These are phyloP conservation scores for Dendrocalamus sinicus DNA, from an alignment of 176 grass and related monocot genomes.

Conservation along the genomic window DNA sequence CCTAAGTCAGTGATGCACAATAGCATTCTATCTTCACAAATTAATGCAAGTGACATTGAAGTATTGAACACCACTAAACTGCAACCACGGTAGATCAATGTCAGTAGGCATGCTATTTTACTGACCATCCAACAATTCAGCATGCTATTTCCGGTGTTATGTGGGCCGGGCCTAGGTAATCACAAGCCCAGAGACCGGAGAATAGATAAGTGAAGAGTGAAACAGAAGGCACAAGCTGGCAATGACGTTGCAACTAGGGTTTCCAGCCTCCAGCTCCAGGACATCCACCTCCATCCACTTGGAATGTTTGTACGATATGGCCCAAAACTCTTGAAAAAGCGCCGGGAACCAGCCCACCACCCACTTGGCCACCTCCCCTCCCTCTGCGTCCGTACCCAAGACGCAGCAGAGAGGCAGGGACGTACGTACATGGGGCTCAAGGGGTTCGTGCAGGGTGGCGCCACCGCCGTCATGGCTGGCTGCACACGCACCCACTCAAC, in stretches of 20 bases:
- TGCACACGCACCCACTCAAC: slow-evolving; percentile 91
- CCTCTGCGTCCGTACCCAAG: too few relatives aligned
- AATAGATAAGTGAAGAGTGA: not conserved
- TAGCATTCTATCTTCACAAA: too few relatives aligned
- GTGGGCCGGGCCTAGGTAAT: too few relatives aligned
- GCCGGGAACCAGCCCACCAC: not conserved
- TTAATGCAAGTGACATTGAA: too few relatives aligned
- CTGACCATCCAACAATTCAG: too few relatives aligned
- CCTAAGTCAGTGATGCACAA: too few relatives aligned
- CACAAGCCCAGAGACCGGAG: not conserved
- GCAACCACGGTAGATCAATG: too few relatives aligned
- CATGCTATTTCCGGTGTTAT: too few relatives aligned
- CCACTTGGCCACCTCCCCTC: too few relatives aligned
- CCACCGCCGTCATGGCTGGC: slow-evolving; percentile 80
- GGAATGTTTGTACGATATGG: not conserved
- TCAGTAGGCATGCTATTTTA: too few relatives aligned
- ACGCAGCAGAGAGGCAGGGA: too few relatives aligned
- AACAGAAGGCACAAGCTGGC: not conserved
- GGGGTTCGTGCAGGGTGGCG: slow-evolving; percentile 88
- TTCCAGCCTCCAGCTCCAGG: not conserved
- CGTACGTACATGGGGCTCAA: slow-evolving; percentile 60
- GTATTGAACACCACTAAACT: too few relatives aligned
- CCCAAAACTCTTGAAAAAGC: not conserved
- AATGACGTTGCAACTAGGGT: not conserved
- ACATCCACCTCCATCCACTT: not conserved